A percentile compares a stretch with the other conserved stretches of the same genome.
phyloP scores from a whole-genome alignment of 805 yeast genomes.

The Yamadazyma akitaensis region DNA sequence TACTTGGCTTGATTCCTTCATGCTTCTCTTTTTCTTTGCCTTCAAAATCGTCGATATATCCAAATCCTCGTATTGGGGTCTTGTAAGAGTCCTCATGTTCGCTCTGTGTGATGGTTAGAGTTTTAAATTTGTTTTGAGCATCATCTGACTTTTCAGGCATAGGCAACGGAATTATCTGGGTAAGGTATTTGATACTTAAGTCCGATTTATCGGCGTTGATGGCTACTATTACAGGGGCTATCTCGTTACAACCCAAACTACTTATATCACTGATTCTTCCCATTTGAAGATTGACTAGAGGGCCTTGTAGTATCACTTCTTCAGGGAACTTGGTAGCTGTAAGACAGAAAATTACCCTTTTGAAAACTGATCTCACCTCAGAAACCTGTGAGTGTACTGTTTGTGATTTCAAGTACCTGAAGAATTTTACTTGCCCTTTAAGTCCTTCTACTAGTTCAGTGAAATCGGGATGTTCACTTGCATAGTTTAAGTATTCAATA shows the following conservation, averaged over 20 bases:
- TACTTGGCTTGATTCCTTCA: neutral
- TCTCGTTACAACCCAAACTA: constrained; percentile 12
- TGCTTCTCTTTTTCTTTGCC: neutral
- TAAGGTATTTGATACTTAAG: constrained; percentile 14
- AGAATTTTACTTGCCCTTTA: constrained; percentile 3
- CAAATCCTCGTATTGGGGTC: constrained; percentile 5
- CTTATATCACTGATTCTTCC: constrained; percentile 15
- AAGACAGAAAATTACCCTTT: neutral
- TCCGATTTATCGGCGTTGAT: constrained; percentile 8
- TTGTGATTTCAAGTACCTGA: neutral
- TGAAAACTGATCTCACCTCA: neutral
- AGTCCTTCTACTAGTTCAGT: neutral
- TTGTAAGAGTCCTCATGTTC: neutral
- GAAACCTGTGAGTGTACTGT: constrained; percentile 4
- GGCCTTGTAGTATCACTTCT: constrained; percentile 20
- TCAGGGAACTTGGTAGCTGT: neutral
- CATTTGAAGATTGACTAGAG: constrained; percentile 13
- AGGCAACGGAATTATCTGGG: constrained; percentile 28
- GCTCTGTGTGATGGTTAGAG: neutral
- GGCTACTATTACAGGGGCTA: constrained; percentile 16
- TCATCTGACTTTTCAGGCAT: constrained; percentile 14
- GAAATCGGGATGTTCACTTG: neutral
- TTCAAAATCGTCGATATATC: constrained; percentile 4
- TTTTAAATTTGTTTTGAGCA: neutral
- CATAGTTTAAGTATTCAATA: constrained; percentile 1